Percentiles rank a stretch among this genome's conserved stretches.
These are phyloP conservation scores for cucumber (Cucumis sativus) DNA, from an alignment of 306 rosid genomes.

Conservation along the genomic window DNA sequence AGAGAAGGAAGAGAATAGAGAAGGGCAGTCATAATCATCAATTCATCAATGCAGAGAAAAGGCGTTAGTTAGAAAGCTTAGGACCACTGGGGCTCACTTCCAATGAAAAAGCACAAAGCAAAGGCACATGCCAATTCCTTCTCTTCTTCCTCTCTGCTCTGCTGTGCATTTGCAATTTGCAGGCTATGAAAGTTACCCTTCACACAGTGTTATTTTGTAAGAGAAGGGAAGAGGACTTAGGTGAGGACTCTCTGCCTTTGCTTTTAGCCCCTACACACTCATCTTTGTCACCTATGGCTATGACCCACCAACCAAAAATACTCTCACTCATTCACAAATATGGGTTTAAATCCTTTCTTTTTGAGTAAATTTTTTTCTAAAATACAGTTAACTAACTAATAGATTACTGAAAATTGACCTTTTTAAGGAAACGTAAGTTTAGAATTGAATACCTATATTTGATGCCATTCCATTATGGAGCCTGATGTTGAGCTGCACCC, in stretches of 20 bases:
- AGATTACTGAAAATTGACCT: neutral
- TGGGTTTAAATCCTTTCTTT: neutral
- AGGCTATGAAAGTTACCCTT: slow-evolving; percentile 5
- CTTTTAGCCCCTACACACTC: neutral
- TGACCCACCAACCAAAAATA: neutral
- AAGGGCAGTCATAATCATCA: neutral
- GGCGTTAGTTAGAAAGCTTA: slow-evolving; percentile 2
- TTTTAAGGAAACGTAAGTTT: neutral
- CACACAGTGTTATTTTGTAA: neutral
- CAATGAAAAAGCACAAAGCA: neutral
- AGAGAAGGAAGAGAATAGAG: neutral
- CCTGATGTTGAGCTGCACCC: neutral
- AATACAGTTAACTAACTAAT: neutral
- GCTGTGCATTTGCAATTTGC: neutral
- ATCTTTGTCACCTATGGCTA: neutral
- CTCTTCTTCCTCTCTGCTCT: slow-evolving; percentile 3
- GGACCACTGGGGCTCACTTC: slow-evolving; percentile 1
- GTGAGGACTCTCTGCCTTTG: neutral
- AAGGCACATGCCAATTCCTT: slow-evolving; percentile 4
- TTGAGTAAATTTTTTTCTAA: neutral
- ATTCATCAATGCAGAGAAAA: neutral
- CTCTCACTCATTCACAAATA: neutral
- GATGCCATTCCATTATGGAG: neutral
- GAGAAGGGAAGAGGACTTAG: neutral
- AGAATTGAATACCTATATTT: neutral